These are phyloP conservation scores for Kockiozyma suomiensis DNA, from an alignment of 805 yeast genomes.

Conservation along the genomic window DNA sequence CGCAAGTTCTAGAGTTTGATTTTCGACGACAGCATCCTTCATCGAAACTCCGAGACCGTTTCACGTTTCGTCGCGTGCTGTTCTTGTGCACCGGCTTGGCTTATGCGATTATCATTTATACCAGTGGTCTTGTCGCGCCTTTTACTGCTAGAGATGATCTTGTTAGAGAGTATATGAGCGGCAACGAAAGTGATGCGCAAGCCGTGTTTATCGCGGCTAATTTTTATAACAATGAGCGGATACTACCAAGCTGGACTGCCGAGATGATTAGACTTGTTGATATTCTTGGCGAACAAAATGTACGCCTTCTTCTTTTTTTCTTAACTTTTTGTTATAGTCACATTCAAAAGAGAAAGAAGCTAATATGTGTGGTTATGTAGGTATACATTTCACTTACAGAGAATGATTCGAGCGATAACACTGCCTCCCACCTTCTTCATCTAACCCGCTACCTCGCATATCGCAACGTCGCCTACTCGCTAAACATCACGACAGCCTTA, in stretches of 20 bases:
- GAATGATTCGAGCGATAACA: slow-evolving; percentile 26
- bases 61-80: no score
- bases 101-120: background rate
- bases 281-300: slow-evolving; percentile 26
- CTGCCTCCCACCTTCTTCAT: slow-evolving; percentile 22
- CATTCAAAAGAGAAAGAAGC: no score
- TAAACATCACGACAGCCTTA: slow-evolving; percentile 17
- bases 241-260: slow-evolving; percentile 22
- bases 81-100: background rate
- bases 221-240: slow-evolving; percentile 22
- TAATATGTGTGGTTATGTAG: background rate
- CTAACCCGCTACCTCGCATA: slow-evolving; percentile 19
- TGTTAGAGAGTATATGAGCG: no score
- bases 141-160: background rate
- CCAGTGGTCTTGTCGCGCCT: background rate
- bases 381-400: slow-evolving; percentile 25
- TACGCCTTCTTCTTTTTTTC: background rate
- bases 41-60: no score
- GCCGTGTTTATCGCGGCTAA: slow-evolving; percentile 29
- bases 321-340: no score
- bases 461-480: slow-evolving; percentile 12
- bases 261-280: slow-evolving; percentile 17
- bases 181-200: background rate
- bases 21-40: no score
- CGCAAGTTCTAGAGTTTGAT: background rate